Evolutionary conservation across 345 rosid species (phyloP), one percentile per base, ranked within the genome.

Genomic region (Odontarrhena argentea): DNA sequence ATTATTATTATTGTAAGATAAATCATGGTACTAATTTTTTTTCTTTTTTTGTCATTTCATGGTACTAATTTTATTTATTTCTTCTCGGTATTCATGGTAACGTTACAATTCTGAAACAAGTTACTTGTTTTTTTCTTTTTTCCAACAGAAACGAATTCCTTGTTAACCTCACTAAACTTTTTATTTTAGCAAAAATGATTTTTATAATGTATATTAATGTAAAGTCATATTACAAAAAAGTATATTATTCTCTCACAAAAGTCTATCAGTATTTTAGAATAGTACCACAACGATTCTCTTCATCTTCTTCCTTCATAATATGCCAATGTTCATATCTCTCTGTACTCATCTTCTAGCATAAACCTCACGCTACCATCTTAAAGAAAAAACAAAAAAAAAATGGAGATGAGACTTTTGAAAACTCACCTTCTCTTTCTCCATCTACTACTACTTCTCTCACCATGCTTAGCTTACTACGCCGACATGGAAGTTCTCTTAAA

Each of bases 401-500:
- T 42, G 54, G 63, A 50, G 15, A 76, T 78, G 81, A 74, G 58
- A 73, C 63, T 56, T 61, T 51, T 57, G 61, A 25, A 37, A 11
- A 35, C 53, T 49, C 56, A 28, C n/a, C 68, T 69, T 58, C 45
- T 60, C 47, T 58, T 50, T 45, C 55, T 65, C 6, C 67, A 65
- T 26, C 71, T 73, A 6, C 55, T 76, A 24, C 44, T 76, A 7
- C 55, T 59, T 51, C 40, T 70, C 14, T 14, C 72, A 18, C 18
- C 68, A 47, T 78, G 78, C 59, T 70, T 43, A 12, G 76, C 81
- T 2, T 59, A 73, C 79, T 59, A 73, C 79, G 63, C 63, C 65
- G 97, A 90, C 63, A 76, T 82, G 42, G 80, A 85, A 25, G 77
- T 76, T 14, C 89, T 93, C 22, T 68, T 87, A 57, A 84, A 70